Percentiles rank a stretch among this genome's conserved stretches.
These are phyloP conservation scores for Angomonas deanei DNA, from an alignment of 208 protist genomes.

Conservation along the genomic window DNA sequence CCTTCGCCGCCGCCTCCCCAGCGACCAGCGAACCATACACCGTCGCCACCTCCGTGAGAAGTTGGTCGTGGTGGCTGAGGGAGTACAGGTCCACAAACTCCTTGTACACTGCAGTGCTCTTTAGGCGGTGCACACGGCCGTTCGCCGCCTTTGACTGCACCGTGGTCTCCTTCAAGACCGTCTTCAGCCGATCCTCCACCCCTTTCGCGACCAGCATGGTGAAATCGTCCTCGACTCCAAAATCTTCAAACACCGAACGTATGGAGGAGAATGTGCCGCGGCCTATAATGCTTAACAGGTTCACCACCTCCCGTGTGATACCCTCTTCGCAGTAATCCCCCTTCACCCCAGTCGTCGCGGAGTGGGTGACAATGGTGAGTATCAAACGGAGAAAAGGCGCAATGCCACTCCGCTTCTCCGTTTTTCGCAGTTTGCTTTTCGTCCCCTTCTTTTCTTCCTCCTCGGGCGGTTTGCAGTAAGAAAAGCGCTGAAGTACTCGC, in stretches of 20 bases:
- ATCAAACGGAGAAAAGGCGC: slow-evolving; percentile 44
- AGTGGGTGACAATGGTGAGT: slow-evolving; percentile 48
- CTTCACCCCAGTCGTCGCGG: slow-evolving; percentile 20
- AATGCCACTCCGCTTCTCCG: slow-evolving; percentile 8
- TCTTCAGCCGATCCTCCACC: slow-evolving; percentile 2
- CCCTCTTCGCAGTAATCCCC: slow-evolving; percentile 15
- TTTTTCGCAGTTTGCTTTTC: neutral
- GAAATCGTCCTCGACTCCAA: slow-evolving; percentile 8
- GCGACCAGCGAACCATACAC: neutral
- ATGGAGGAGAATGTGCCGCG: slow-evolving; percentile 13
- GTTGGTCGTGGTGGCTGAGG: neutral
- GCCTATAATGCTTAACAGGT: slow-evolving; percentile 11
- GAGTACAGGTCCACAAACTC: slow-evolving; percentile 42
- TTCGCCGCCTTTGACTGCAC: slow-evolving; percentile 15
- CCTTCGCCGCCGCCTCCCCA: slow-evolving; percentile 1
- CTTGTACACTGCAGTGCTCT: slow-evolving; percentile 37
- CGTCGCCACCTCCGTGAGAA: neutral
- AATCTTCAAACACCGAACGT: neutral
- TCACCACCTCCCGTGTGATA: slow-evolving; percentile 18
- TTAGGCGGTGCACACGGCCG: slow-evolving; percentile 42
- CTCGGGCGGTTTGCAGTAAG: slow-evolving; percentile 13
- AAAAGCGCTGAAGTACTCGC: slow-evolving; percentile 66
- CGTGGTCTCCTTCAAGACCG: slow-evolving; percentile 23
- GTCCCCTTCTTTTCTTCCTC: neutral
- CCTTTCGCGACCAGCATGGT: neutral